Conservation (phyloP, 371 early-diverging fungal genomes). For the Parasitella parasitica region DNA sequence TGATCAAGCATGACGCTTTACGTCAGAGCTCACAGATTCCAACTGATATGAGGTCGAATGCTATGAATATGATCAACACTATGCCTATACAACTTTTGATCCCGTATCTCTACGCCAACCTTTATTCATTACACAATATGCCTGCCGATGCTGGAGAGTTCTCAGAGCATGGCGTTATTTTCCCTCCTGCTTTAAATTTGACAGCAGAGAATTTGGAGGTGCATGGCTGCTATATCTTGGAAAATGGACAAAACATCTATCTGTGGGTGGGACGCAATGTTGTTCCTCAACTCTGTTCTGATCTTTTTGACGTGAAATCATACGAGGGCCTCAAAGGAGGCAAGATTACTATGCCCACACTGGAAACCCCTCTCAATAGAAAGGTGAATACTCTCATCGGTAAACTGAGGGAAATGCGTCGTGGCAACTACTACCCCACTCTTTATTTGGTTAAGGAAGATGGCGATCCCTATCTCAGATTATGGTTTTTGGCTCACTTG, state of each 20-base stretch:
- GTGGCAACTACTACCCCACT: conserved; percentile 33
- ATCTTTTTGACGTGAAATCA: conserved; percentile 51
- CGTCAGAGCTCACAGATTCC: conserved; percentile 40
- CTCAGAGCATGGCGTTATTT: not conserved
- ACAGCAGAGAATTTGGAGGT: conserved; percentile 78
- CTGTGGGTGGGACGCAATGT: conserved; percentile 77
- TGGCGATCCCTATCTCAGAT: conserved; percentile 61
- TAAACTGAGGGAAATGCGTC: conserved; percentile 30
- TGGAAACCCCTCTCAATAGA: not conserved
- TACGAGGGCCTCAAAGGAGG: conserved; percentile 34
- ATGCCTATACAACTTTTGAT: conserved; percentile 58
- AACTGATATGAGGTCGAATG: conserved; percentile 58
- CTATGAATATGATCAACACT: conserved; percentile 59
- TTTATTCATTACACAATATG: conserved; percentile 74
- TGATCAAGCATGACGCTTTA: conserved; percentile 63
- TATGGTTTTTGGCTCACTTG: conserved; percentile 63
- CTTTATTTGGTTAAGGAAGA: conserved; percentile 74
- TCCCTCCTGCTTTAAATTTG: conserved; percentile 75
- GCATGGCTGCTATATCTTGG: conserved; percentile 74
- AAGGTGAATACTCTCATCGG: conserved; percentile 29
- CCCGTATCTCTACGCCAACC: conserved; percentile 52
- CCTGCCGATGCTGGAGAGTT: conserved; percentile 38
- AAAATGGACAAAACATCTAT: conserved; percentile 65
- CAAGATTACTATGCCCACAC: conserved; percentile 7
- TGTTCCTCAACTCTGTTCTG: conserved; percentile 59